These are phyloP conservation scores for Kodamaea fukazawae DNA, from an alignment of 805 yeast genomes.

Conservation along the genomic window DNA sequence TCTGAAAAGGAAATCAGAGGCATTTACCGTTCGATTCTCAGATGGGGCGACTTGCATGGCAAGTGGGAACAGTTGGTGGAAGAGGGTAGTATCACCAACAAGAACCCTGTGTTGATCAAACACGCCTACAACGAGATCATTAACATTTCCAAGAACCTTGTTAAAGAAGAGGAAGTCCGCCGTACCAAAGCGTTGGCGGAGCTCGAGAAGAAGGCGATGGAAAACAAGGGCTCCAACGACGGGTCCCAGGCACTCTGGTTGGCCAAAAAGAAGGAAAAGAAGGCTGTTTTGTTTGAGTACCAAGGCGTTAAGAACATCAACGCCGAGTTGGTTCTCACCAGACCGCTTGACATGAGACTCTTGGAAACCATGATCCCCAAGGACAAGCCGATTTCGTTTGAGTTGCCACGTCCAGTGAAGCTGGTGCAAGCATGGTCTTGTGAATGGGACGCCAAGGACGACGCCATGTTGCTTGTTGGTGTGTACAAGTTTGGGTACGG, in stretches of 20 bases:
- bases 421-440: conserved; percentile 90
- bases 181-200: conserved; percentile 54
- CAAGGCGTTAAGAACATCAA: conserved; percentile 84
- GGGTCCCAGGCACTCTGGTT: conserved; percentile 54
- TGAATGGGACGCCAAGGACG: conserved; percentile 80
- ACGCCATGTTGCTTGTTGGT: conserved; percentile 83
- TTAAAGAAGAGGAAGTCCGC: conserved; percentile 63
- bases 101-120: conserved; percentile 75
- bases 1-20: conserved; percentile 86
- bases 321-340: conserved; percentile 79
- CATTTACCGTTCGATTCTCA: conserved; percentile 76
- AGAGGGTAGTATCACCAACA: conserved; percentile 85
- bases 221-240: conserved; percentile 35
- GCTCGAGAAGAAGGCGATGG: conserved; percentile 58
- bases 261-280: conserved; percentile 76
- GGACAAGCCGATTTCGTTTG: conserved; percentile 59
- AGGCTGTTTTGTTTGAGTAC: conserved; percentile 85
- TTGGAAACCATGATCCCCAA: conserved; percentile 52
- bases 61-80: conserved; percentile 83
- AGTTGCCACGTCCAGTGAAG: conserved; percentile 62
- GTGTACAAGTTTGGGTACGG: conserved; percentile 93
- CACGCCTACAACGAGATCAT: conserved; percentile 74
- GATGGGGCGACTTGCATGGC: conserved; percentile 73
- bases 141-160: conserved; percentile 56
- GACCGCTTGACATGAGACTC: conserved; percentile 81